Evolutionary conservation across 306 rosid genomes (phyloP).

Genomic region (Datisca glomerata): DNA sequence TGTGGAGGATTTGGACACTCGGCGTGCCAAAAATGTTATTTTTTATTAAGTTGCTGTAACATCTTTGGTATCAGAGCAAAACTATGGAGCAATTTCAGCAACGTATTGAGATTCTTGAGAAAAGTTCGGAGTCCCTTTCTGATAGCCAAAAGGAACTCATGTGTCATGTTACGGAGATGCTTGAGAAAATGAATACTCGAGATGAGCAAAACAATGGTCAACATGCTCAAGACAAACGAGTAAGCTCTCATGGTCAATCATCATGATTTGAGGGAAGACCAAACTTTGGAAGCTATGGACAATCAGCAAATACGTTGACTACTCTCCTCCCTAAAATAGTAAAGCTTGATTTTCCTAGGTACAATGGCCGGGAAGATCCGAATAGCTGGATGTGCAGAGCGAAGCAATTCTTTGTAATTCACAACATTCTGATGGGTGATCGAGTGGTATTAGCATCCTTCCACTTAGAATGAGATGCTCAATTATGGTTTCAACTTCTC

Average conservation of each 20-base stretch:
- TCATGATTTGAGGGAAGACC: background rate
- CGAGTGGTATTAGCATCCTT: background rate
- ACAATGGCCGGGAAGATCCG: background rate
- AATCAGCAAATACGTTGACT: background rate
- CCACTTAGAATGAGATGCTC: background rate
- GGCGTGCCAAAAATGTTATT: too few species aligned
- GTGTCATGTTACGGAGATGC: background rate
- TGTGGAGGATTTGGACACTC: too few species aligned
- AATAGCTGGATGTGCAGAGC: background rate
- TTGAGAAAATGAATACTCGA: background rate
- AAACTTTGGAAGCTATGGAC: background rate
- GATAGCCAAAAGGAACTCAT: background rate
- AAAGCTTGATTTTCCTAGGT: constrained; percentile 1
- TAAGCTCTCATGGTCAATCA: background rate
- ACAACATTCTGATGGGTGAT: background rate
- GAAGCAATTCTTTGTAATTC: background rate
- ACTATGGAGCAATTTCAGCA: too few species aligned
- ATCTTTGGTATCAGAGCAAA: background rate
- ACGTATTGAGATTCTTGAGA: background rate
- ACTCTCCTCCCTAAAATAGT: background rate
- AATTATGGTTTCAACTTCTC: background rate
- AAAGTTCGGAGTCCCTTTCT: background rate
- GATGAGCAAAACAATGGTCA: background rate
- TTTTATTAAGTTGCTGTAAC: constrained; percentile 1
- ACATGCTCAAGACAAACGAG: background rate